These are phyloP conservation scores for Ophiostoma ulmi DNA, from an alignment of 2,329 filamentous ascomycete genomes.

Conservation along the genomic window DNA sequence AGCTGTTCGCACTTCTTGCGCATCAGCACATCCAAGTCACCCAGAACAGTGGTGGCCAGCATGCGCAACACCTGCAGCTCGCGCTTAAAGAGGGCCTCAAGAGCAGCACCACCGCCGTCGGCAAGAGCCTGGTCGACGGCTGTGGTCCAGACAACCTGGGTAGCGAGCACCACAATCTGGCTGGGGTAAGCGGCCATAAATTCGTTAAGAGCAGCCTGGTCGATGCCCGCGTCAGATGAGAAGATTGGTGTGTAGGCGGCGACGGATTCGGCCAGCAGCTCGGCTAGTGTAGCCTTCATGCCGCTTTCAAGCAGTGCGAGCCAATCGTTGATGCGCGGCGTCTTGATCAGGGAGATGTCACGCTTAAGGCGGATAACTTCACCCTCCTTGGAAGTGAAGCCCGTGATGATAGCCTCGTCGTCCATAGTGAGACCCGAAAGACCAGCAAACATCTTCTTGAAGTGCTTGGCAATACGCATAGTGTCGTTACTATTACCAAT, in stretches of 20 bases:
- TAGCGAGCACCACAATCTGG: constrained; percentile 91
- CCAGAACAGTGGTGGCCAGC: constrained; percentile 82
- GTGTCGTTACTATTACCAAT: constrained; percentile 99
- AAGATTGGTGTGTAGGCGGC: constrained; percentile 78
- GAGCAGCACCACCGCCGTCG: constrained; percentile 52
- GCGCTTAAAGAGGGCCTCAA: constrained; percentile 69
- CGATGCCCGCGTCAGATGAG: constrained; percentile 62
- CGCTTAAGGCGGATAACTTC: constrained; percentile 84
- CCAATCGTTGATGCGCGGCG: constrained; percentile 98
- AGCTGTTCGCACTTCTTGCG: constrained; percentile 97
- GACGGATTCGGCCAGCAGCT: constrained; percentile 81
- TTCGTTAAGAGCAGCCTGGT: constrained; percentile 63
- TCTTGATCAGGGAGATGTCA: constrained; percentile 87
- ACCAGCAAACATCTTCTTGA: constrained; percentile 99
- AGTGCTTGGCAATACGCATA: constrained; percentile 91
- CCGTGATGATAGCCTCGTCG: constrained; percentile 81
- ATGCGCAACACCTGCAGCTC: constrained; percentile 81
- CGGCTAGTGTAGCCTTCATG: constrained; percentile 91
- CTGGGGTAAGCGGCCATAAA: constrained; percentile 84
- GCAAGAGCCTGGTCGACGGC: constrained; percentile 73
- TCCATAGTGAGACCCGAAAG: constrained; percentile 86
- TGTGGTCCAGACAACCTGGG: constrained; percentile 89
- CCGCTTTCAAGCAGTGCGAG: constrained; percentile 84
- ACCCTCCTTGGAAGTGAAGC: constrained; percentile 91
- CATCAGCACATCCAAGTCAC: constrained; percentile 78